Base-by-base conservation (phyloP, 192 early-diverging fungal species). In the Coemansia sp. region DNA sequence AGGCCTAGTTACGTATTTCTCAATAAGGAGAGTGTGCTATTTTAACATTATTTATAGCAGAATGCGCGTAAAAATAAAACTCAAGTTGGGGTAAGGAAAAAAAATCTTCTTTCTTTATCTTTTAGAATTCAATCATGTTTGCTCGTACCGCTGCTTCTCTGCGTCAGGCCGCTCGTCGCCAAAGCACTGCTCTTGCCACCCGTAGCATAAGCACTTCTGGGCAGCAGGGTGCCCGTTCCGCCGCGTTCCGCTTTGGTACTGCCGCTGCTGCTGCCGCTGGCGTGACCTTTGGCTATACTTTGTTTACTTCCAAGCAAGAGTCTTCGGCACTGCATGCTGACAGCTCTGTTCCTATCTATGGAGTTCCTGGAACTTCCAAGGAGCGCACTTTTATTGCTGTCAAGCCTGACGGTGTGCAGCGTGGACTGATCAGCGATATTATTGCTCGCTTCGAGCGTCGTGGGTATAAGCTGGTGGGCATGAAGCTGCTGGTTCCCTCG, bases 401-500 rank as follows among this genome's bases (percentile, higher is more conserved):
- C 71, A 86, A 91, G 82, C 89, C 90, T 52, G 88, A 92, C 68
- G 91, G 90, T 52, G 87, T 89, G 33, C 87, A 94, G 79, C 86
- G 94, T 47, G 87, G 86, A 36, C 84, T 96, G 38, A 84, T 94
- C 52, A 86, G 87, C 68, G 88, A 94, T 68, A 82, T 96, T 51
- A 90, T 94, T 63, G 59, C 61, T 33, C 87, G 94, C 28, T 95
- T 94, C 74, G 91, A 95, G 81, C 80, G 79, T 51, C 85, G 87
- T 68, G 93, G 93, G 18, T 94, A 91, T 86, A 94, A 94, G 80
- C 86, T 94, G 16, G 84, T 93, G 38, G 93, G 81, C 35, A 81
- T 94, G 54, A 91, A 93, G 83, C 80, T 87, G 43, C 50, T 86
- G 55, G 81, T 72, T 57, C 88, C 88, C 9, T 70, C 74, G 61